Evolutionary conservation across 371 early-diverging fungal species (phyloP).

Genomic region (Zancudomyces culisetae): DNA sequence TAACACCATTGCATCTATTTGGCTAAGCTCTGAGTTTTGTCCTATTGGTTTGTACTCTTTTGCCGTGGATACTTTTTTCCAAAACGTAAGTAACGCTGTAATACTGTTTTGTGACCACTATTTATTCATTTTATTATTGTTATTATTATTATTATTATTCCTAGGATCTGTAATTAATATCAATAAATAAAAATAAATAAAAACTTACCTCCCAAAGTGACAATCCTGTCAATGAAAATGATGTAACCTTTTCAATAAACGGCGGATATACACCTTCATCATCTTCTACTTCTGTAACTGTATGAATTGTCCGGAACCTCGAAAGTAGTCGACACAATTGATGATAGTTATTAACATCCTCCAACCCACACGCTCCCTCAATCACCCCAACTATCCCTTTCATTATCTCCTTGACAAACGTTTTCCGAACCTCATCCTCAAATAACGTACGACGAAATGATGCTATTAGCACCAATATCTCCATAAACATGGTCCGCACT

Average conservation of each 20-base stretch:
- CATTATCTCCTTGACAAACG: constrained; percentile 48
- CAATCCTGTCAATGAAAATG: constrained; percentile 56
- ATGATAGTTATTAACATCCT: constrained; percentile 58
- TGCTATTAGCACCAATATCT: constrained; percentile 57
- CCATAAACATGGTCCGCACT: constrained; percentile 37
- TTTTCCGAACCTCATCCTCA: constrained; percentile 41
- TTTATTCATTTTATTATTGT: constrained; percentile 6
- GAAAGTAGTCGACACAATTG: constrained; percentile 68
- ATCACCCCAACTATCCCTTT: constrained; percentile 51
- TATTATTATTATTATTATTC: not conserved
- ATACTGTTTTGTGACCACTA: constrained; percentile 59
- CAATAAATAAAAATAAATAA: not conserved
- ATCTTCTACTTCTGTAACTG: constrained; percentile 53
- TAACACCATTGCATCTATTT: not conserved
- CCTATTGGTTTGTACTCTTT: not conserved
- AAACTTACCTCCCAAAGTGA: constrained; percentile 44
- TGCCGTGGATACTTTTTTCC: constrained; percentile 49
- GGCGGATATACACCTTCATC: constrained; percentile 40
- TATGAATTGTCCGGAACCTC: constrained; percentile 61
- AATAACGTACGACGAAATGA: constrained; percentile 71
- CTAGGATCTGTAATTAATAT: not conserved
- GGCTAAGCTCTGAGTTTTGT: not conserved
- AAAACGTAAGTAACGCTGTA: constrained; percentile 60
- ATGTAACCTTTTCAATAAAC: constrained; percentile 51
- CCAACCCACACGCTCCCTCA: constrained; percentile 34